Evolutionary conservation across 257 asterid genomes (phyloP), one percentile per base, ranked within the genome.

Genomic region (Osmanthus fragrans): DNA sequence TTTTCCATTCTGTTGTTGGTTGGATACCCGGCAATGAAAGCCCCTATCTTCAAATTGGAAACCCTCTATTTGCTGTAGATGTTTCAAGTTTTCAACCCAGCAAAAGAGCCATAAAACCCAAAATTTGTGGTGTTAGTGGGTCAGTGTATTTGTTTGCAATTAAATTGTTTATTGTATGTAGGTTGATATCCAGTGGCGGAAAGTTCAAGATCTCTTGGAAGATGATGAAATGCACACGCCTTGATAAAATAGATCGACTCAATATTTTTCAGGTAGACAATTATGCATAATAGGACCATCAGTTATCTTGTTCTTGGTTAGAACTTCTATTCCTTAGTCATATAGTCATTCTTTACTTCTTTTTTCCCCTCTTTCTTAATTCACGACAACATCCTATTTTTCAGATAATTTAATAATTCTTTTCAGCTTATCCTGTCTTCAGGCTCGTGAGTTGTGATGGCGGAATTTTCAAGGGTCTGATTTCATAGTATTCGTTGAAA

Each of bases 111-210:
- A n/a, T n/a, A n/a, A n/a, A n/a, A n/a, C n/a, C n/a, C n/a, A n/a
- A n/a, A n/a, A n/a, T n/a, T n/a, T n/a, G n/a, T n/a, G n/a, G n/a
- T n/a, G n/a, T n/a, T n/a, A n/a, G n/a, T n/a, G n/a, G n/a, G n/a
- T n/a, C n/a, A n/a, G n/a, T n/a, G n/a, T n/a, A n/a, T n/a, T n/a
- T n/a, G n/a, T 72, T 72, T 23, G 36, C 23, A 72, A 49, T 66
- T 23, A 25, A 13, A 65, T 58, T 32, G 29, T 70, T 71, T 71
- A 49, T 81, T 33, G 25, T 73, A 72, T 74, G 70, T 88, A 95
- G 99, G 97, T 88, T 71, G 97, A 95, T 84, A 95, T 89, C 85
- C 99, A 91, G 81, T 95, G 99, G 99, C 88, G 98, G 83, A 93
- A 95, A 90, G 92, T 95, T 78, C 97, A 90, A 83, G 98, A 95